Percentiles rank a stretch among this genome's conserved stretches.
phyloP scores from a whole-genome alignment of 1,284 basidiomycete genomes.

The Leccinum colubrinum region DNA sequence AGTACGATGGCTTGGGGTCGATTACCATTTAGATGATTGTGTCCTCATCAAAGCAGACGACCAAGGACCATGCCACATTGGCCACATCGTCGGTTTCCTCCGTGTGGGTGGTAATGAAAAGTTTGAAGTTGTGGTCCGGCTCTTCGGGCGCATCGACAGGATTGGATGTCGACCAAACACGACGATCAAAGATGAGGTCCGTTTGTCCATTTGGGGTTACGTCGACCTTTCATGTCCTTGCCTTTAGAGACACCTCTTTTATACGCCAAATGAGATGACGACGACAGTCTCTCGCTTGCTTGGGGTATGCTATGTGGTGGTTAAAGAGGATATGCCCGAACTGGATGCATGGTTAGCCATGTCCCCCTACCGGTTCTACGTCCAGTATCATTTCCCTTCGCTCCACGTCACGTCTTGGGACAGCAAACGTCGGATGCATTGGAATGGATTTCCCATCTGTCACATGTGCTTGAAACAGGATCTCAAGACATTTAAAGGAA shows the following conservation, averaged over 20 bases:
- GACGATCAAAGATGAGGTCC: constrained; percentile 40
- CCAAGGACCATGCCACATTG: constrained; percentile 36
- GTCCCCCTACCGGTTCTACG: constrained; percentile 58
- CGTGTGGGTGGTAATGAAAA: constrained; percentile 1
- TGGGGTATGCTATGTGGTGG: constrained; percentile 47
- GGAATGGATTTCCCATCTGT: constrained; percentile 44
- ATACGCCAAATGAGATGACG: constrained; percentile 42
- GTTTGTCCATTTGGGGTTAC: not conserved
- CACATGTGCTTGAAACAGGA: constrained; percentile 40
- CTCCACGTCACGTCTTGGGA: constrained; percentile 41
- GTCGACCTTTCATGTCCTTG: not conserved
- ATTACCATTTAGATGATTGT: constrained; percentile 57
- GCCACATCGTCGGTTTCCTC: constrained; percentile 32
- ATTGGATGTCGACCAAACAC: constrained; percentile 25
- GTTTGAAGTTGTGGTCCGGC: constrained; percentile 20
- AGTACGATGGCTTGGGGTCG: constrained; percentile 39
- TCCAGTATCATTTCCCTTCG: constrained; percentile 46
- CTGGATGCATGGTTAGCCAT: constrained; percentile 47
- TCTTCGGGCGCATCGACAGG: constrained; percentile 38
- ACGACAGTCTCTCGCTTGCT: constrained; percentile 42
- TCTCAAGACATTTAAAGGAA: constrained; percentile 31
- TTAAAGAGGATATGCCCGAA: constrained; percentile 33
- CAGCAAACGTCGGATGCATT: constrained; percentile 29
- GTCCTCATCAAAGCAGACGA: constrained; percentile 43
- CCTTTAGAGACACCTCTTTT: constrained; percentile 30